A percentile compares a stretch with the other conserved stretches of the same genome.
These are phyloP conservation scores for Fusarium mangiferae DNA, from an alignment of 2,329 filamentous ascomycete genomes.

Conservation along the genomic window DNA sequence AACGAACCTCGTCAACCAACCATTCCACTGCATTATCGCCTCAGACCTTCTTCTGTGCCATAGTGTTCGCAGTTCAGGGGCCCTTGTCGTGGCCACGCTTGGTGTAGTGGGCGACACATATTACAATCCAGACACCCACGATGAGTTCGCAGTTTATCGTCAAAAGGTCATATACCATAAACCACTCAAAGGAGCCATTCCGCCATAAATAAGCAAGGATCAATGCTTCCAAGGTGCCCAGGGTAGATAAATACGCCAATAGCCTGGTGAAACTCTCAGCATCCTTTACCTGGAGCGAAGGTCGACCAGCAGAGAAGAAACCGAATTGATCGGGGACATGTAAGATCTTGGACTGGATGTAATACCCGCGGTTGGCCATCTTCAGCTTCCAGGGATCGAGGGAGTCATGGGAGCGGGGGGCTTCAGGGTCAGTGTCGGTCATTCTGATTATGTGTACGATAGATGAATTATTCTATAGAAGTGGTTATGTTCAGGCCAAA, in stretches of 20 bases:
- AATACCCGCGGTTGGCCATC: not conserved
- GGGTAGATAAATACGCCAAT: not conserved
- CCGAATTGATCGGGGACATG: constrained; percentile 13
- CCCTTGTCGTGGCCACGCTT: not conserved
- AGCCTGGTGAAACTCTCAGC: not conserved
- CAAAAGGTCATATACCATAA: not conserved
- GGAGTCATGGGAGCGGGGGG: not conserved
- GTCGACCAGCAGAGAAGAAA: constrained; percentile 5
- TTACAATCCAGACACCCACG: not conserved
- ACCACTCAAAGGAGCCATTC: not conserved
- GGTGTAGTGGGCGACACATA: not conserved
- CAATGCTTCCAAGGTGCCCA: not conserved
- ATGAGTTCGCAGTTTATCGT: not conserved
- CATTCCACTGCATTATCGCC: not conserved
- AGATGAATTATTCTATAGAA: not conserved
- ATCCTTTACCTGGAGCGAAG: not conserved
- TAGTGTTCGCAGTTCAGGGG: not conserved
- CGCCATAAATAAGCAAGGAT: not conserved
- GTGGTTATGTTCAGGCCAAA: not conserved
- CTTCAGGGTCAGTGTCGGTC: not conserved
- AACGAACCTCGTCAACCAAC: not conserved
- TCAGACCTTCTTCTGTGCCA: accelerated
- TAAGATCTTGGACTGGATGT: constrained; percentile 7
- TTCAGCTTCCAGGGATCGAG: not conserved
- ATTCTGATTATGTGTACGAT: not conserved